Percentiles rank a stretch among this genome's conserved stretches.
These are phyloP conservation scores for Silene coronaria DNA, from an alignment of 179 eudicot species.

Conservation along the genomic window DNA sequence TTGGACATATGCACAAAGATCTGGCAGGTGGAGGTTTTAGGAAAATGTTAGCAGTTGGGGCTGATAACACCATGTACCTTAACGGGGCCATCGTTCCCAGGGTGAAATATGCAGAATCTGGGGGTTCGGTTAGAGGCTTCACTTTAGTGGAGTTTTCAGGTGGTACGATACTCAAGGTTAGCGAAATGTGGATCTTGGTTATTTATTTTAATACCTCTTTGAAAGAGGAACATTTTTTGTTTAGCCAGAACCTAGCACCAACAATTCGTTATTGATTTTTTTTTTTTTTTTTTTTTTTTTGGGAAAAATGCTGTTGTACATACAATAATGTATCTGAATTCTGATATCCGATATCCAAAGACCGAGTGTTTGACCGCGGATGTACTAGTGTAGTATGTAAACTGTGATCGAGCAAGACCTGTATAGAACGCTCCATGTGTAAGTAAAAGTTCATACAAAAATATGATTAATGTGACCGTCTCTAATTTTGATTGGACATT, in stretches of 20 bases:
- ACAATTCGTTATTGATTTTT: neutral
- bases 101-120: constrained; percentile 37
- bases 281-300: too few relatives aligned
- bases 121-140: constrained; percentile 61
- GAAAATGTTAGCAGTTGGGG: constrained; percentile 65
- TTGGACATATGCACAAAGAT: constrained; percentile 94
- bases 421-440: neutral
- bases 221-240: constrained; percentile 49
- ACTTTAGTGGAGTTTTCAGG: constrained; percentile 54
- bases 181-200: constrained; percentile 84
- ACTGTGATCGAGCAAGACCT: neutral
- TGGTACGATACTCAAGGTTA: constrained; percentile 47
- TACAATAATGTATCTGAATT: neutral
- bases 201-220: constrained; percentile 30
- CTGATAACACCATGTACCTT: constrained; percentile 61
- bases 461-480: neutral
- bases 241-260: constrained; percentile 19
- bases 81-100: constrained; percentile 90
- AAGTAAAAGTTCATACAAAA: neutral
- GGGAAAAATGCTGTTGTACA: neutral
- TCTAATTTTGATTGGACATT: neutral
- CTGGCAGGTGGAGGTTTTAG: constrained; percentile 58
- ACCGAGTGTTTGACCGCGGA: neutral
- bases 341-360: neutral
- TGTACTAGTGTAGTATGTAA: neutral